Conservation (phyloP, 2,329 filamentous ascomycete genomes). For the Neonectria ditissima region DNA sequence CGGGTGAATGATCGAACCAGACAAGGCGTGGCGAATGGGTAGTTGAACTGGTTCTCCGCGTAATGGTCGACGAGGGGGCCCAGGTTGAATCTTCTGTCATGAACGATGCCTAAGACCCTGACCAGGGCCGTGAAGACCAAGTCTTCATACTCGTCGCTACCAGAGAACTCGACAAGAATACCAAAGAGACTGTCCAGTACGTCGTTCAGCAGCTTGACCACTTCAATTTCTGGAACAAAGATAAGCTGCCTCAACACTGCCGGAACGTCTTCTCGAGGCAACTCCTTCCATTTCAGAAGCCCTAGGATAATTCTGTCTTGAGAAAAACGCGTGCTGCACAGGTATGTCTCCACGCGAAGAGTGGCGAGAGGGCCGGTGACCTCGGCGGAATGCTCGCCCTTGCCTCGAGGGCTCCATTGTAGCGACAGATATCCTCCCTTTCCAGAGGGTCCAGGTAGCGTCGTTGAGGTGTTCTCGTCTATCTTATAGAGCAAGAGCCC, state of each 20-base stretch:
- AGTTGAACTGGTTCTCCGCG: constrained; percentile 88
- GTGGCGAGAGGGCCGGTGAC: constrained; percentile 83
- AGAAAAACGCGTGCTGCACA: constrained; percentile 95
- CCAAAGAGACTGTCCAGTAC: constrained; percentile 93
- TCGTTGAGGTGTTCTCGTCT: constrained; percentile 86
- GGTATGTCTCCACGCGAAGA: constrained; percentile 83
- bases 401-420: constrained; percentile 79
- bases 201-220: constrained; percentile 91
- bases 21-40: constrained; percentile 90
- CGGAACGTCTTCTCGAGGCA: constrained; percentile 76
- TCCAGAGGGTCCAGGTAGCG: constrained; percentile 70
- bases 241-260: constrained; percentile 83
- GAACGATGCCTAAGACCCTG: constrained; percentile 89
- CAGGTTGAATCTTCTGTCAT: constrained; percentile 93
- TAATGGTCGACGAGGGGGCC: constrained; percentile 93
- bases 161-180: constrained; percentile 90
- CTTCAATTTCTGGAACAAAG: constrained; percentile 96
- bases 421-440: constrained; percentile 89
- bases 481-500: constrained; percentile 87
- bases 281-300: constrained; percentile 87
- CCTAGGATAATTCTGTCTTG: constrained; percentile 90
- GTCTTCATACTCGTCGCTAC: constrained; percentile 92
- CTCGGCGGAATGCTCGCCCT: constrained; percentile 76
- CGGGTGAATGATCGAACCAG: constrained; percentile 88
- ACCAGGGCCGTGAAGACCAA: constrained; percentile 91